Base-by-base conservation (phyloP, 2,329 filamentous ascomycete genomes). In the Colletotrichum zoysiae region DNA sequence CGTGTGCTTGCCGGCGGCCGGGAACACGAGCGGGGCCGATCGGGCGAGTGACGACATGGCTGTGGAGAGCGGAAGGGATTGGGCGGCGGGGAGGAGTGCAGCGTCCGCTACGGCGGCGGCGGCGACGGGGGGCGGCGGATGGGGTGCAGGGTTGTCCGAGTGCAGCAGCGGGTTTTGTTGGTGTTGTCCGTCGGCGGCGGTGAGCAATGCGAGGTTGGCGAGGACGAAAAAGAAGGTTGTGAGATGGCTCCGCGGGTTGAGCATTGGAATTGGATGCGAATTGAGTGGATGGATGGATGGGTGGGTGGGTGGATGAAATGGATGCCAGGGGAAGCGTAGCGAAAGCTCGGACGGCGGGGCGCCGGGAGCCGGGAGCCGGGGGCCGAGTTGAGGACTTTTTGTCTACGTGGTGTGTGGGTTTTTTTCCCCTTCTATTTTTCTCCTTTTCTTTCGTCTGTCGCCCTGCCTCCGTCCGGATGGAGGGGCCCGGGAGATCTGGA, bases 1-100 rank as follows among this genome's bases (percentile, higher is more conserved):
- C 48, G 96, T 98, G 83, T 98, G 96, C 79, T 90, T 90, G 79
- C 89, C 93, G 44, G 93, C 84, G 51, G 95, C 93, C 38, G 94
- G 93, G 72, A 97, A 91, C 26, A 96, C 87, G 66, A 96, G 85
- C 18, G 90, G 89, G 20, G 83, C 79, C 33, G 80, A 66, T 51
- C 67, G 71, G 61, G 60, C 60, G 65, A 66, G 20, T 12, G 70
- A 61, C 63, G 68, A 68, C 71, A 60, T 64, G 26, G 69, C 57
- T 35, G 46, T 38, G 48, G 51, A 23, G 35, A 18, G 61, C 8
- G 61, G 33, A 18, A 48, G 18, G 42, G 50, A 42, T 48, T 11
- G 20, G 46, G 23, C 9, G 20, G 35, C 16, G 53, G 44, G 20
- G 3, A 59, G n/a, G 46, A 59, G 55, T 18, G 14, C n/a, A n/a